These are phyloP conservation scores for Sicyos edulis DNA, from an alignment of 306 rosid genomes.

Conservation along the genomic window DNA sequence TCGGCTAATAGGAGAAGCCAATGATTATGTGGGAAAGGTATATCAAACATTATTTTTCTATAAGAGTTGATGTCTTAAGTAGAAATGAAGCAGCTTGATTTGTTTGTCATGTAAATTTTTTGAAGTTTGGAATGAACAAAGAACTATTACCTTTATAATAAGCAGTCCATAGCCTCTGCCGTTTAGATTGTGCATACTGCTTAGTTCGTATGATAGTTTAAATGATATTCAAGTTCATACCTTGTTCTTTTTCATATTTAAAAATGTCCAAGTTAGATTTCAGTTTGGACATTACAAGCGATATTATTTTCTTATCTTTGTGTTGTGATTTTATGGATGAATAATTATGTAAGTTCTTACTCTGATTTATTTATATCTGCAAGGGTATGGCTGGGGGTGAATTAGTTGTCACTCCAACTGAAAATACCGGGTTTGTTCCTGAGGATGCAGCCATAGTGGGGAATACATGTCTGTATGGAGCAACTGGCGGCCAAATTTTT, in stretches of 20 bases:
- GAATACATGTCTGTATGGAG: slow-evolving; percentile 96
- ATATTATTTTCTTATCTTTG: background rate
- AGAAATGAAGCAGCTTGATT: slow-evolving; percentile 7
- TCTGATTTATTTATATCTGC: slow-evolving; percentile 26
- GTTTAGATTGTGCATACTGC: background rate
- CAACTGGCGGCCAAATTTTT: slow-evolving; percentile 95
- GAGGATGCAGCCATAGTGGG: slow-evolving; percentile 98
- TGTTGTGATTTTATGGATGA: background rate
- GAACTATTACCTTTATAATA: background rate
- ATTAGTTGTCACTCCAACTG: slow-evolving; percentile 80
- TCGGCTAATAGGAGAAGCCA: slow-evolving; percentile 90
- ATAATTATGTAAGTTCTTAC: slow-evolving; percentile 26
- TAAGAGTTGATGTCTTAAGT: background rate
- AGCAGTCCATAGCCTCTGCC: background rate
- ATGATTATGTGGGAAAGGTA: slow-evolving; percentile 99
- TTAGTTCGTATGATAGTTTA: background rate
- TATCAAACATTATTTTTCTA: slow-evolving; percentile 16
- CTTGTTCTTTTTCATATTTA: background rate
- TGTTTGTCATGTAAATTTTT: background rate
- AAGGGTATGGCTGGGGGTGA: slow-evolving; percentile 99
- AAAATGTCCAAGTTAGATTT: background rate
- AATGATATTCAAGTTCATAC: background rate
- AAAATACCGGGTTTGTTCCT: slow-evolving; percentile 67
- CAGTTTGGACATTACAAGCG: background rate
- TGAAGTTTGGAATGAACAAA: background rate